Base-by-base conservation (phyloP, 768 basidiomycete species). In the Suillus subalutaceus region DNA sequence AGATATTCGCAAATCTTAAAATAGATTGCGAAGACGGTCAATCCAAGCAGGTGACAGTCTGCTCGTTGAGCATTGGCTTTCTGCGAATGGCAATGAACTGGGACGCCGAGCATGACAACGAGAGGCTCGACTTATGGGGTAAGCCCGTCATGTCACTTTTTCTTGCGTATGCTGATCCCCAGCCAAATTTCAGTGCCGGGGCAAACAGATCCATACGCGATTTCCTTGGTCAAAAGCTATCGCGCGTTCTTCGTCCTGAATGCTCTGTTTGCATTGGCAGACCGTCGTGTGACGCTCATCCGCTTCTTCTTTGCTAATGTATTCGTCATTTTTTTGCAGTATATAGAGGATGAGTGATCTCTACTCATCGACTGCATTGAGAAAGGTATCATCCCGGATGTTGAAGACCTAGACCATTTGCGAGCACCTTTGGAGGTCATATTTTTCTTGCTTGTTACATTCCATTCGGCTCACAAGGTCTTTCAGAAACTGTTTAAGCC, bases 131-230 rank as follows among this genome's bases (percentile, higher is more conserved):
- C 15, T 40, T 58, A 44, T 52, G 20, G 41, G 2, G 61, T 55
- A 38, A 64, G 63, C 10, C n/a, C 5, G 3, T 37, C 4, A 10
- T 12, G 26, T 4, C 2, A 12, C 26, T 37, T 20, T 23, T 15
- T 9, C 60, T 37, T 2, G 26, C 35, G 26, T 30, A 37, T 26
- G 10, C 40, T 61, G 38, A 58, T 62, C 26, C 5, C 8, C 15
- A 35, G 32, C 9, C 7, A 32, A 44, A 4, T 55, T 26, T 37
- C 26, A 73, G 72, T 65, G 16, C 68, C 72, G 3, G 52, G 67
- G 20, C 46, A 68, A 3, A 71, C 72, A 1, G 72, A 72, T 57
- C 72, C 73, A 2, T 2, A 73, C 2, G 73, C 73, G 2, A 60
- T 69, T 37, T 66, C 70, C 52, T 71, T 73, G 58, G 69, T 74